These are phyloP conservation scores for Auriscalpium orientale DNA, from an alignment of 768 basidiomycete species.

Conservation along the genomic window DNA sequence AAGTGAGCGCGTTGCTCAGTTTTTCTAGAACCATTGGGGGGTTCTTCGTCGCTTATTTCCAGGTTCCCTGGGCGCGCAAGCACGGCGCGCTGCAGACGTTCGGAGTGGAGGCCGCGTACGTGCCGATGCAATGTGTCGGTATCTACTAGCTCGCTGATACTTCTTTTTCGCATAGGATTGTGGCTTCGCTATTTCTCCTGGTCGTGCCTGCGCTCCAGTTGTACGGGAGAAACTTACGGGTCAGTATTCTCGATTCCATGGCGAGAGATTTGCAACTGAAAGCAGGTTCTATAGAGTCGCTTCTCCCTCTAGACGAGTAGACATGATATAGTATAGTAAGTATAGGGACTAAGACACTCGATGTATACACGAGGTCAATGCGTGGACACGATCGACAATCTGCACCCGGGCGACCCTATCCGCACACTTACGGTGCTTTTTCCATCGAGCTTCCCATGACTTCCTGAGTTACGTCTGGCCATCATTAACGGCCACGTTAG, in stretches of 20 bases:
- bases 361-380: too few species aligned
- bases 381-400: too few species aligned
- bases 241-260: constrained; percentile 8
- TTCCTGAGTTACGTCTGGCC: too few species aligned
- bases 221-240: constrained; percentile 39
- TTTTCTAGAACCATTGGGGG: constrained; percentile 50
- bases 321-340: too few species aligned
- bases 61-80: constrained; percentile 55
- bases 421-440: too few species aligned
- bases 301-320: too few species aligned
- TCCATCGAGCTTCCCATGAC: too few species aligned
- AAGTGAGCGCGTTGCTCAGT: constrained; percentile 56
- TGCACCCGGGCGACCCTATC: too few species aligned
- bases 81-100: constrained; percentile 56
- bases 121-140: constrained; percentile 1
- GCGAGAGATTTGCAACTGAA: too few species aligned
- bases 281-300: too few species aligned
- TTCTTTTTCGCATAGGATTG: constrained; percentile 29
- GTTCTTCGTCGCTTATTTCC: constrained; percentile 60
- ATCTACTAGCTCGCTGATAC: not conserved
- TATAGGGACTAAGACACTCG: too few species aligned
- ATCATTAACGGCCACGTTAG: too few species aligned
- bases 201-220: constrained; percentile 46
- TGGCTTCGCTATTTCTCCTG: constrained; percentile 41
- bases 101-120: constrained; percentile 55